Conservation (phyloP, 1,284 basidiomycete species). For the Peniophora sp. region DNA sequence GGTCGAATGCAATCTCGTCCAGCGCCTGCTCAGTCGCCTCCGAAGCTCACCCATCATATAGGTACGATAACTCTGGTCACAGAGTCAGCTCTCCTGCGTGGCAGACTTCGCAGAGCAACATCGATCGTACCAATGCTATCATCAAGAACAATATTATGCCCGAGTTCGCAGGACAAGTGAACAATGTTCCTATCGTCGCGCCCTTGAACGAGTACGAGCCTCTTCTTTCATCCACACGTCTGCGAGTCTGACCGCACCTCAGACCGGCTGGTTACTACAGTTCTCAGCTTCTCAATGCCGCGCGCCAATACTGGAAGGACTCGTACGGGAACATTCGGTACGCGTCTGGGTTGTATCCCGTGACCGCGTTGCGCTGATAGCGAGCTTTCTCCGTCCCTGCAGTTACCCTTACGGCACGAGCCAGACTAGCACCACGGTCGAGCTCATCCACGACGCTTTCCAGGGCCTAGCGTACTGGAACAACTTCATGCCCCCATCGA, state of each 20-base stretch:
- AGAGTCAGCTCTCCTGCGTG: slow-evolving; percentile 55
- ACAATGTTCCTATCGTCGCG: slow-evolving; percentile 66
- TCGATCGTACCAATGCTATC: slow-evolving; percentile 63
- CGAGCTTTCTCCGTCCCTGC: slow-evolving; percentile 19
- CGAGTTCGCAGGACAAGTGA: slow-evolving; percentile 46
- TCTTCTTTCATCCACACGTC: neutral
- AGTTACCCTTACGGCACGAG: slow-evolving; percentile 54
- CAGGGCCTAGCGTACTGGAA: slow-evolving; percentile 70
- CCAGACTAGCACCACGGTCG: slow-evolving; percentile 52
- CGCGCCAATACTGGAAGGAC: slow-evolving; percentile 67
- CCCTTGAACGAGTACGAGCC: slow-evolving; percentile 66
- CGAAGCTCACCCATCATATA: slow-evolving; percentile 16
- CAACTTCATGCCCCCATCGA: slow-evolving; percentile 53
- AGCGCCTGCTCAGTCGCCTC: neutral
- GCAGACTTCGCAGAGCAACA: slow-evolving; percentile 61
- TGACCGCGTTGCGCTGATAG: neutral
- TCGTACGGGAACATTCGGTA: slow-evolving; percentile 72
- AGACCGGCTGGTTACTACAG: slow-evolving; percentile 77
- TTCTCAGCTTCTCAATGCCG: slow-evolving; percentile 41
- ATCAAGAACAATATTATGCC: slow-evolving; percentile 55
- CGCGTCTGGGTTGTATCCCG: slow-evolving; percentile 6
- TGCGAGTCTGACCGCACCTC: slow-evolving; percentile 3
- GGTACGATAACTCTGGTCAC: slow-evolving; percentile 84
- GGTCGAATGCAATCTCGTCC: too few species aligned
- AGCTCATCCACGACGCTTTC: slow-evolving; percentile 84